Base-by-base conservation (phyloP, 306 rosid species). In the Astragalus glycyphyllos region DNA sequence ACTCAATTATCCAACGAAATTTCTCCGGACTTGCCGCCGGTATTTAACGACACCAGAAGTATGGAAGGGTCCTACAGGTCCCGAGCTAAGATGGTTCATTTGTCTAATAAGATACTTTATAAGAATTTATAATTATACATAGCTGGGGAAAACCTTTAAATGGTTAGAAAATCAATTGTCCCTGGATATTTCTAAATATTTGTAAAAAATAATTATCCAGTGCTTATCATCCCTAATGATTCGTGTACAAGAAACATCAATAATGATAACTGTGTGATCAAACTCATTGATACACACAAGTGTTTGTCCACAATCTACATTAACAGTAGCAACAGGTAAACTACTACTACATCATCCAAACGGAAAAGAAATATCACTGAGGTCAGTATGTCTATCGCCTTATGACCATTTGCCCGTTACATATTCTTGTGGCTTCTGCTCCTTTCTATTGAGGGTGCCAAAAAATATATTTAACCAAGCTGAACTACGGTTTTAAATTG, bases 211-310 rank as follows among this genome's bases (percentile, higher is more conserved):
- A 51, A 11, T 17, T 11, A 23, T 14, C 49, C 11, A 0, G 13
- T n/a, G 13, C 38, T 58, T 35, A 26, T 26, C n/a, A 76, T 63
- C 45, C 6, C 50, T 3, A 37, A 14, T 14, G 3, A 26, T 51
- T 44, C 34, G 48, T 51, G 6, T 3, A 29, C 29, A 80, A 42
- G 41, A 29, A 32, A 50, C 14, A 64, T 49, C 35, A 58, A 71
- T 66, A 20, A 59, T 34, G 7, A 65, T 32, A n/a, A 45, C 41
- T 16, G 7, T 9, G 8, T 37, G 29, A 58, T 14, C 46, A 59
- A 58, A 10, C 47, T 37, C 6, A 9, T 32, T n/a, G 32, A 57
- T 34, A 26, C n/a, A 13, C 49, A 44, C 49, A 46, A 54, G 12
- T 11, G 15, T 31, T 3, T 7, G 17, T 40, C 13, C 14, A 58